These are phyloP conservation scores for Fusarium sororula DNA, from an alignment of 2,329 filamentous ascomycete genomes.

Conservation along the genomic window DNA sequence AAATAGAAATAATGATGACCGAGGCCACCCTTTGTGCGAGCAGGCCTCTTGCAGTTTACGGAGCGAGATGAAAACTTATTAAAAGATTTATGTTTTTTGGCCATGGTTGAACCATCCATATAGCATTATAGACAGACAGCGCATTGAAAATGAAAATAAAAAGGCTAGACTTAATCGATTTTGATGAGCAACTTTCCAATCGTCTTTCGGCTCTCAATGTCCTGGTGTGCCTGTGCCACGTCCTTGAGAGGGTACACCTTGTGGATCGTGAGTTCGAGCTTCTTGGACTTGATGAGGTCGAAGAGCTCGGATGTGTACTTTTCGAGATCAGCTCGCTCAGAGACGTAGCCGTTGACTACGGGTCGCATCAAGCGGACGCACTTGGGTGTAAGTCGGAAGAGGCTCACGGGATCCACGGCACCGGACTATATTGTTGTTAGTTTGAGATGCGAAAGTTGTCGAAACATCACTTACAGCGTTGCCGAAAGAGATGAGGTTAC, in stretches of 20 bases:
- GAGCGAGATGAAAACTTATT: slow-evolving; percentile 11
- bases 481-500: slow-evolving; percentile 80
- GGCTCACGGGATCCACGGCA: slow-evolving; percentile 73
- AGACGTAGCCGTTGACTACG: slow-evolving; percentile 75
- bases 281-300: slow-evolving; percentile 72
- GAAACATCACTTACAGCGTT: slow-evolving; percentile 68
- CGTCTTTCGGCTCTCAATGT: slow-evolving; percentile 84
- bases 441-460: not conserved
- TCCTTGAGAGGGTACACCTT: slow-evolving; percentile 81
- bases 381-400: slow-evolving; percentile 71
- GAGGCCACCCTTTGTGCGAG: slow-evolving; percentile 21
- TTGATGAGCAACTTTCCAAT: slow-evolving; percentile 84
- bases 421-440: slow-evolving; percentile 60
- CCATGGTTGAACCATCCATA: slow-evolving; percentile 30
- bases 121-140: slow-evolving; percentile 36
- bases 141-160: slow-evolving; percentile 27
- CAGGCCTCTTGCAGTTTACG: slow-evolving; percentile 24
- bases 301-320: slow-evolving; percentile 78
- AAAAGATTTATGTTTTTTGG: slow-evolving; percentile 34
- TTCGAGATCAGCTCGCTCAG: slow-evolving; percentile 75
- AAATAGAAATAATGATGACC: slow-evolving; percentile 10
- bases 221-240: slow-evolving; percentile 74
- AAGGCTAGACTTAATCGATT: slow-evolving; percentile 54
- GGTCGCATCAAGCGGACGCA: slow-evolving; percentile 82
- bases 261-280: slow-evolving; percentile 78